A percentile compares a stretch with the other conserved stretches of the same genome.
Conservation (phyloP, 1,284 basidiomycete genomes). For the Agaricales sp. region DNA sequence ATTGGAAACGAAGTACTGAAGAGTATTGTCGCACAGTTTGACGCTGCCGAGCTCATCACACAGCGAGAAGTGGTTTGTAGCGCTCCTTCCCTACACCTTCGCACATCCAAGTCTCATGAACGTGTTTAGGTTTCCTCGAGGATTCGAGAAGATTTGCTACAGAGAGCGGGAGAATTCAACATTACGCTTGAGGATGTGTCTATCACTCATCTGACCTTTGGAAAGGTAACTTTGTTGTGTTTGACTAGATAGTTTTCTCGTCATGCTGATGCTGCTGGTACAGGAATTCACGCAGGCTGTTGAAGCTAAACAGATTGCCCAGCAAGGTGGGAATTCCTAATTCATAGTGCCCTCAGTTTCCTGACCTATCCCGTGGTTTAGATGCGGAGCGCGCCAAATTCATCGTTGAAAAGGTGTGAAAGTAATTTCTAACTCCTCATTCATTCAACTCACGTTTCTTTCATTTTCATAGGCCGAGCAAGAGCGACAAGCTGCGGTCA, state of each 20-base stretch:
- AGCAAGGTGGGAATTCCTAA: conserved; percentile 61
- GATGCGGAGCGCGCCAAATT: conserved; percentile 98
- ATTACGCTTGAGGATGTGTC: conserved; percentile 96
- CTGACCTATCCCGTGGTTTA: no score
- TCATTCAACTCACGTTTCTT: conserved; percentile 7
- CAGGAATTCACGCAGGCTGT: conserved; percentile 91
- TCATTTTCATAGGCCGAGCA: conserved; percentile 72
- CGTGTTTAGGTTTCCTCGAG: conserved; percentile 72
- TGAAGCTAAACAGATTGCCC: conserved; percentile 96
- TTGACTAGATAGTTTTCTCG: conserved; percentile 1
- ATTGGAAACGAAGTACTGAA: conserved; percentile 98
- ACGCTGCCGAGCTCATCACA: conserved; percentile 94
- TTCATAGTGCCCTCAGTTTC: conserved; percentile 2
- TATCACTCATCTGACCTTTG: conserved; percentile 82
- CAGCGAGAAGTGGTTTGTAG: conserved; percentile 71
- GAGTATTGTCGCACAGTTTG: conserved; percentile 97
- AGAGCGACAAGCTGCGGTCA: conserved; percentile 97
- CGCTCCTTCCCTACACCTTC: not conserved
- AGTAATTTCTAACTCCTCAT: not conserved
- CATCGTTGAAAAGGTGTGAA: conserved; percentile 86
- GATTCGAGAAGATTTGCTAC: conserved; percentile 87
- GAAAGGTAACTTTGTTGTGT: conserved; percentile 47
- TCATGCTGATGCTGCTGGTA: conserved; percentile 14
- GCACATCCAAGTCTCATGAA: conserved; percentile 3
- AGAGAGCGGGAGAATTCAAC: conserved; percentile 94